These are phyloP conservation scores for Hydnum rufescens DNA, from an alignment of 768 basidiomycete species.

Conservation along the genomic window DNA sequence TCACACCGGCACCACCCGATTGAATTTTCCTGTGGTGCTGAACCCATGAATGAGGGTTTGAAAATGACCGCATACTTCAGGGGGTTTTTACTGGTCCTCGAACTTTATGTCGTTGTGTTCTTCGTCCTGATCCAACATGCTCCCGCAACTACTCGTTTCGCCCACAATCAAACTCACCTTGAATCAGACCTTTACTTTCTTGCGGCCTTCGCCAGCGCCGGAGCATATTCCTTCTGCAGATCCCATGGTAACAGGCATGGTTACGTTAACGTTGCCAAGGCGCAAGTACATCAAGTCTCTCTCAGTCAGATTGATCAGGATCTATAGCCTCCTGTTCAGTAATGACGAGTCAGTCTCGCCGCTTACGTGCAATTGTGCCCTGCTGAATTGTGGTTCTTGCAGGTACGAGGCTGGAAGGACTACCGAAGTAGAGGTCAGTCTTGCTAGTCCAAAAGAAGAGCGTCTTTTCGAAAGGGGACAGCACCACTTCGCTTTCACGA, in stretches of 20 bases:
- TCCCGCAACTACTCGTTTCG: too few species aligned
- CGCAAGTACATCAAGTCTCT: slow-evolving; percentile 1
- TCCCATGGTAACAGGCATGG: background rate
- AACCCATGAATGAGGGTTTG: too few species aligned
- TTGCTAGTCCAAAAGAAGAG: background rate
- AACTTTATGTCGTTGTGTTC: too few species aligned
- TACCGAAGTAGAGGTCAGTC: background rate
- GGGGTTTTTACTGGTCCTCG: too few species aligned
- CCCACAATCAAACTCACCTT: too few species aligned
- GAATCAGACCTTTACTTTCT: too few species aligned
- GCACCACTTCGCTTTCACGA: slow-evolving; percentile 7
- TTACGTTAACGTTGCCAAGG: background rate
- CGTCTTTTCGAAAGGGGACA: background rate
- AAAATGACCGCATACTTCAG: too few species aligned
- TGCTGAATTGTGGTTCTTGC: background rate
- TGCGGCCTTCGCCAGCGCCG: background rate
- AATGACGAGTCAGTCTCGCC: background rate
- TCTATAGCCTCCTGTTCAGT: background rate
- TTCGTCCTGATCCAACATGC: too few species aligned
- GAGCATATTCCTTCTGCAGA: background rate
- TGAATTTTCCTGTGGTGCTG: too few species aligned
- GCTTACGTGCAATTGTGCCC: too few species aligned
- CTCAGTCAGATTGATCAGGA: background rate
- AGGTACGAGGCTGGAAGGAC: background rate
- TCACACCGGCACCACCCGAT: too few species aligned